These are phyloP conservation scores for Aspergillus sclerotioniger DNA, from an alignment of 495 filamentous ascomycete species.

Conservation along the genomic window DNA sequence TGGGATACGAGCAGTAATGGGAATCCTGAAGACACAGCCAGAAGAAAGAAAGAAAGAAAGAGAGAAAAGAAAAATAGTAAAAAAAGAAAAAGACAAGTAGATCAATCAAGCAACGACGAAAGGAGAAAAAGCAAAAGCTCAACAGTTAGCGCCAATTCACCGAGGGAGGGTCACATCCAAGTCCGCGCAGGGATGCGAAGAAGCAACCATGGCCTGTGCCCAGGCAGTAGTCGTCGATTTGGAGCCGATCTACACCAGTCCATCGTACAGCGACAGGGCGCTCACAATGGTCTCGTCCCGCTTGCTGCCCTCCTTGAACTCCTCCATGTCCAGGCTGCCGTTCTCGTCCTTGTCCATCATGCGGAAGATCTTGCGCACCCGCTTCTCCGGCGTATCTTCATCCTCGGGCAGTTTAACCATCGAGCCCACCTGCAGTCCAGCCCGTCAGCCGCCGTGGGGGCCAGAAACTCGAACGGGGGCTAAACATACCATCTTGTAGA, in stretches of 20 bases:
- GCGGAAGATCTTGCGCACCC: conserved; percentile 95
- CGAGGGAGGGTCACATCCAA: neutral
- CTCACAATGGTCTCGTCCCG: conserved; percentile 99
- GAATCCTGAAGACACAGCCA: neutral
- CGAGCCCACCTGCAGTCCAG: conserved; percentile 74
- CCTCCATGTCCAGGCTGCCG: conserved; percentile 84
- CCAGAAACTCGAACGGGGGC: neutral
- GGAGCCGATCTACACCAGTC: conserved; percentile 64
- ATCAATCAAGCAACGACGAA: conserved; percentile 1
- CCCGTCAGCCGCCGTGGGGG: neutral
- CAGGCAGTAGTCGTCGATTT: neutral
- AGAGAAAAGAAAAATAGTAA: conserved; percentile 1
- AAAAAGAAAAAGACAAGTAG: neutral
- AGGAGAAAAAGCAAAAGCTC: conserved; percentile 9
- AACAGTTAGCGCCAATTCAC: neutral
- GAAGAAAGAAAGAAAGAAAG: neutral
- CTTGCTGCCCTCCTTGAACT: conserved; percentile 99
- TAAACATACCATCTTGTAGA: conserved; percentile 92
- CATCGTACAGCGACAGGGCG: conserved; percentile 93
- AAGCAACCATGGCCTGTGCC: no score
- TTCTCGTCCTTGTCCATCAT: conserved; percentile 99
- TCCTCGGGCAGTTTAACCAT: conserved; percentile 99
- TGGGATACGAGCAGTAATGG: no score
- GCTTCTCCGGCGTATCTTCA: conserved; percentile 98
- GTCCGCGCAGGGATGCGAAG: no score